Conservation (phyloP, 2,329 filamentous ascomycete genomes). For the Cladosporium austrohemisphaericum region DNA sequence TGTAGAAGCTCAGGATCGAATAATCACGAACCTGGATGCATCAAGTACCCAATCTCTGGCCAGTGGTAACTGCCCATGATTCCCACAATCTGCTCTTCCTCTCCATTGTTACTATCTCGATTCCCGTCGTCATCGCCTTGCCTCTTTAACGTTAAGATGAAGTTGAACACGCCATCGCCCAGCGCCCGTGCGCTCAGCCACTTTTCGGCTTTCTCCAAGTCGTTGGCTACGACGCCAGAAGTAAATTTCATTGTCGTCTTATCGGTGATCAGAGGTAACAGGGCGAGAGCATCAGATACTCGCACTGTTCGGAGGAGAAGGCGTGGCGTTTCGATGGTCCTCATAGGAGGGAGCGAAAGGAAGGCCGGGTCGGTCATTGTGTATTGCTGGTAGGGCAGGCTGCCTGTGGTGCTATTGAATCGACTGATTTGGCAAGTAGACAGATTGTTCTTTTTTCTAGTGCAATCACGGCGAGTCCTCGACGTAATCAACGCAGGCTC, state of each 20-base stretch:
- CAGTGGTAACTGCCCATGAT: conserved; percentile 40
- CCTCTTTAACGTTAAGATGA: conserved; percentile 40
- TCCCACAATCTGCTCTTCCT: conserved; percentile 39
- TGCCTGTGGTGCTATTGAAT: too few species aligned
- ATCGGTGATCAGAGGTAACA: conserved; percentile 54
- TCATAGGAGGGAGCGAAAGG: conserved; percentile 5
- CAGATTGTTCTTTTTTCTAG: too few species aligned
- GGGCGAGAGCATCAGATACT: conserved; percentile 48
- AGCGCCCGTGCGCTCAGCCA: conserved; percentile 40
- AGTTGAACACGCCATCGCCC: conserved; percentile 51
- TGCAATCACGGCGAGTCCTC: too few species aligned
- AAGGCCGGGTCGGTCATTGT: conserved; percentile 4
- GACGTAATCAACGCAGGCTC: too few species aligned
- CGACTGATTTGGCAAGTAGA: too few species aligned
- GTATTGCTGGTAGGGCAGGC: too few species aligned
- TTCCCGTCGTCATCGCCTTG: conserved; percentile 52
- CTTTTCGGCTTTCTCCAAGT: conserved; percentile 22
- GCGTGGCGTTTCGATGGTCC: conserved; percentile 43
- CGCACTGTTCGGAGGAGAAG: conserved; percentile 53
- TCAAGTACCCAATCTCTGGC: conserved; percentile 43
- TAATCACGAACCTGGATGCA: conserved; percentile 32
- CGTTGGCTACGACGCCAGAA: conserved; percentile 18
- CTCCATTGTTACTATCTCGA: conserved; percentile 41
- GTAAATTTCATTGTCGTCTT: conserved; percentile 63
- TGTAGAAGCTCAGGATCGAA: not conserved